phyloP scores from a whole-genome alignment of 2,329 filamentous ascomycete species.

The Colletotrichum orchidophilum region DNA sequence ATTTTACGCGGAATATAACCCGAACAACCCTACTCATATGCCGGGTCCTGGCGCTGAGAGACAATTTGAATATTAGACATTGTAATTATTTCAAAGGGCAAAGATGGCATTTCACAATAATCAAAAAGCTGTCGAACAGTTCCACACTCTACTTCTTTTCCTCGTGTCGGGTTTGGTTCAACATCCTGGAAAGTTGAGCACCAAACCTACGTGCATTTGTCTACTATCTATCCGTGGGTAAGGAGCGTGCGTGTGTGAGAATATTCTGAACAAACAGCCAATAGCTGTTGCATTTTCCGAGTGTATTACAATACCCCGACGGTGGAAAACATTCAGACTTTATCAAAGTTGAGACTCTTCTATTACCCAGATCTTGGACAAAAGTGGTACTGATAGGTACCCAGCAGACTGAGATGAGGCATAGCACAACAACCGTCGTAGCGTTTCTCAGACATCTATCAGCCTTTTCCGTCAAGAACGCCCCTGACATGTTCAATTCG shows the following conservation, averaged over 20 bases:
- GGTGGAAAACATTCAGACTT: neutral
- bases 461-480: slow-evolving; percentile 4
- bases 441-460: neutral
- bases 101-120: neutral
- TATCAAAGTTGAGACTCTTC: slow-evolving; percentile 10
- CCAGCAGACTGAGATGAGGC: neutral
- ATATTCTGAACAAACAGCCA: neutral
- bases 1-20: slow-evolving; percentile 55
- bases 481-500: slow-evolving; percentile 2
- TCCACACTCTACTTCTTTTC: neutral
- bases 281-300: neutral
- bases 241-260: neutral
- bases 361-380: slow-evolving; percentile 16
- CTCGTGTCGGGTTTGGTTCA: neutral
- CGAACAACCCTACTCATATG: slow-evolving; percentile 46
- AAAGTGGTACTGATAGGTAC: slow-evolving; percentile 6
- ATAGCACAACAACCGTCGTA: neutral
- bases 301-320: neutral
- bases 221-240: neutral
- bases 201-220: neutral
- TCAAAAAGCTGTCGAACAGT: neutral
- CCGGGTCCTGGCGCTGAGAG: neutral
- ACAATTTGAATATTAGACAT: neutral
- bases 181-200: neutral
- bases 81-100: neutral